These are phyloP conservation scores for Penicillium cosmopolitanum DNA, from an alignment of 495 filamentous ascomycete genomes.

Conservation along the genomic window DNA sequence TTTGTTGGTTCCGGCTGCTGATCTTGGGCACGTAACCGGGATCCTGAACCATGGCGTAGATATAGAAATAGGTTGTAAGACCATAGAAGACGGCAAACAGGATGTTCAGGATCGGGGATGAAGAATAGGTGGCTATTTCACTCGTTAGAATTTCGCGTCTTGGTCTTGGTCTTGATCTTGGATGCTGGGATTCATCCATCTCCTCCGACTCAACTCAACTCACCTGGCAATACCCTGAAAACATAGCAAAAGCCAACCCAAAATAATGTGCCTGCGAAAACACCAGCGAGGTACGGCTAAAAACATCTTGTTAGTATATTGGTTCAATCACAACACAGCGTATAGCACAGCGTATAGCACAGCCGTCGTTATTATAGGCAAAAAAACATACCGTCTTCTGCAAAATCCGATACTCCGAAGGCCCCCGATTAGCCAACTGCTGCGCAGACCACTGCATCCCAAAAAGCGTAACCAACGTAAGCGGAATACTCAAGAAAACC, in stretches of 20 bases:
- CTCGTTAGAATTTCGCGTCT: no score
- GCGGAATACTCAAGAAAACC: constrained; percentile 74
- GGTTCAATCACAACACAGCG: no score
- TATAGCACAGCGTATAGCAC: no score
- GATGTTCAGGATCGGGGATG: constrained; percentile 72
- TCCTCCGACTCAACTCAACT: constrained; percentile 16
- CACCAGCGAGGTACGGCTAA: constrained; percentile 87
- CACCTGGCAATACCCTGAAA: constrained; percentile 71
- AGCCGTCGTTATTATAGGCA: no score
- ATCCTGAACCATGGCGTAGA: constrained; percentile 80
- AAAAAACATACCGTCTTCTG: constrained; percentile 74
- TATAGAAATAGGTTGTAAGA: constrained; percentile 83
- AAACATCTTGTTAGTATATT: not conserved
- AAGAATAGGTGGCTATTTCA: constrained; percentile 61
- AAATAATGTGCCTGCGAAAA: constrained; percentile 87
- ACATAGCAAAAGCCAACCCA: constrained; percentile 80
- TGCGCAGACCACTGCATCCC: constrained; percentile 77
- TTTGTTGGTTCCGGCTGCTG: constrained; percentile 83
- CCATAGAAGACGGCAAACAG: constrained; percentile 65
- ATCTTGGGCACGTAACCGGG: constrained; percentile 95
- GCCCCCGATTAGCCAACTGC: constrained; percentile 77
- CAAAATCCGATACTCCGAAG: constrained; percentile 80
- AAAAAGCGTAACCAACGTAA: constrained; percentile 66
- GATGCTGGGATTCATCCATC: constrained; percentile 4
- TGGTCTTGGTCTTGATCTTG: not conserved